Evolutionary conservation across 2,329 filamentous ascomycete species (phyloP), one percentile per base, ranked within the genome.

Genomic region (Akanthomyces dipterigenus): DNA sequence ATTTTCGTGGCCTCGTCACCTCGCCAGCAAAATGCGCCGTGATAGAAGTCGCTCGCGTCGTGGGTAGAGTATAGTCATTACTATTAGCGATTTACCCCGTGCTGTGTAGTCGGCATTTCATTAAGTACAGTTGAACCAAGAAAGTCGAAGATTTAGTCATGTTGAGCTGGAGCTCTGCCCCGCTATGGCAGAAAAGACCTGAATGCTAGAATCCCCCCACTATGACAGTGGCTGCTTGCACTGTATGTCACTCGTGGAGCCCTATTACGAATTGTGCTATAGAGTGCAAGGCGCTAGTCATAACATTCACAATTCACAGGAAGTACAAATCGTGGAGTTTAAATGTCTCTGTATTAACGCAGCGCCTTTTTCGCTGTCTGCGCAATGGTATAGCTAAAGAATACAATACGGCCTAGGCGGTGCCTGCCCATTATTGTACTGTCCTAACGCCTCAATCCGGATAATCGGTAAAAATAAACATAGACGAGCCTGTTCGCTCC

Each of bases 401-500:
- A 61, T 64, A 65, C 65, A 48, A 48, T 38, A 24, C 50, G 50
- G 42, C 34, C 36, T 5, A 20, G 40, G 48, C 43, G 55, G 5
- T 46, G 26, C 49, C 55, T 31, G 36, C 49, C 55, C 14, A 22
- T 51, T 9, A 57, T 43, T 22, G 38, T 38, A 45, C 43, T 49
- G 22, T 50, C 43, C 61, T 20, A 63, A 63, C 56, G 56, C 56
- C 55, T 43, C 28, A 45, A 34, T 18, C 11, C 88, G 12, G 55
- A 6, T 24, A 20, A 56, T 63, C 60, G 56, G 38, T 28, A 55
- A 57, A 60, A 51, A 14, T 31, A 60, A 43, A 40, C 31, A 42
- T 49, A 51, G 36, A 56, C 51, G 22, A 53, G 20, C 51, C 24
- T 34, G 20, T 49, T 24, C 40, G 65, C 88, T 55, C 28, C 62